Evolutionary conservation across 495 filamentous ascomycete genomes (phyloP).

Genomic region (Tuber borchii): DNA sequence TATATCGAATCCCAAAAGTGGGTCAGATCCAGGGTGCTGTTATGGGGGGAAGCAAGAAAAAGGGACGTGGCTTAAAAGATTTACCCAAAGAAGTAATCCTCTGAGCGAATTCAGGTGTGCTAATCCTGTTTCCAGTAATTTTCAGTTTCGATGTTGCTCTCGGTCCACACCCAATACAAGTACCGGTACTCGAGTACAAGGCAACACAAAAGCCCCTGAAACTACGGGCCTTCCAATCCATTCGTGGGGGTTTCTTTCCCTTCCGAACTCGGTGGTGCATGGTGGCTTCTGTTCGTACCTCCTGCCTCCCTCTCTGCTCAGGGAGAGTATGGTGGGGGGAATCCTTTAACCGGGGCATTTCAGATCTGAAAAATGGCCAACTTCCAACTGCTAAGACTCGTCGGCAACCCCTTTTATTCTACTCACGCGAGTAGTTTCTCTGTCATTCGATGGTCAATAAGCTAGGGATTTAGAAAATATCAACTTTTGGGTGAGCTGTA

Average conservation of each 20-base stretch:
- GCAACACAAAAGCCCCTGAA: constrained; percentile 3
- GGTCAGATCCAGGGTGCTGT: not conserved
- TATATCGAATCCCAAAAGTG: not conserved
- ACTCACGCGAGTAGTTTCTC: too few species aligned
- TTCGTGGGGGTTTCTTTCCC: not conserved
- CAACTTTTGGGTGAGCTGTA: too few species aligned
- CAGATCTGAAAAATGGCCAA: too few species aligned
- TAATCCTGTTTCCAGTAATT: not conserved
- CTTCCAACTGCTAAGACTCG: too few species aligned
- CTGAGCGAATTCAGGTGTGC: not conserved
- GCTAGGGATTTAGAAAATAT: too few species aligned
- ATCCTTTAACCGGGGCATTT: too few species aligned
- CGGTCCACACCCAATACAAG: not conserved
- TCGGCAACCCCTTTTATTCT: too few species aligned
- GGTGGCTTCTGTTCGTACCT: not conserved
- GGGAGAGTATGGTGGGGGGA: not conserved
- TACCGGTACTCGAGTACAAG: not conserved
- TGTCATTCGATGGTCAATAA: too few species aligned
- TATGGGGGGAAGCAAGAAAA: not conserved
- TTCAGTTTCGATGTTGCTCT: not conserved
- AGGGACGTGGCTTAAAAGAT: not conserved
- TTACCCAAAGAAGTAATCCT: not conserved
- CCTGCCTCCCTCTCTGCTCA: not conserved
- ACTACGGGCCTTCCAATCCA: not conserved
- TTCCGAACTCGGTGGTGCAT: not conserved